Conservation (phyloP, 2,329 filamentous ascomycete genomes). For the Erysiphe neolycopersici region DNA sequence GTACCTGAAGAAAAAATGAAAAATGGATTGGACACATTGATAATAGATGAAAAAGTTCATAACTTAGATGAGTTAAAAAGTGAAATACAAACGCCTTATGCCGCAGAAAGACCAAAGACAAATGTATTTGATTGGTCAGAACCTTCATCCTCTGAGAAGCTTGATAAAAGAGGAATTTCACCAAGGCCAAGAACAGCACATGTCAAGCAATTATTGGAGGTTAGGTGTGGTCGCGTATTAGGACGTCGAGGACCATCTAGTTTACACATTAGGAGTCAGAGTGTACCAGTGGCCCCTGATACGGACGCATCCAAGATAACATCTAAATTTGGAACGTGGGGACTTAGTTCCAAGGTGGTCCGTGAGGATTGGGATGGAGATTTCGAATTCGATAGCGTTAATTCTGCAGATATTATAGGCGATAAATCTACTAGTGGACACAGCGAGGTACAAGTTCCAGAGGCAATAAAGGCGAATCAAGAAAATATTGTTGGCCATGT, state of each 20-base stretch:
- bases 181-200: constrained; percentile 48
- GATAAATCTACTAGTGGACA: constrained; percentile 16
- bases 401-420: constrained; percentile 15
- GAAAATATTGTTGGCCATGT: constrained; percentile 63
- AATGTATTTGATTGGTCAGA: constrained; percentile 63
- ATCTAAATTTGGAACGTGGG: constrained; percentile 60
- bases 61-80: neutral
- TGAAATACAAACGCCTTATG: neutral
- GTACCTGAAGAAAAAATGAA: neutral
- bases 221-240: constrained; percentile 39
- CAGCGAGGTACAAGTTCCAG: constrained; percentile 41
- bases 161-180: constrained; percentile 28
- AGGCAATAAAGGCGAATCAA: constrained; percentile 56
- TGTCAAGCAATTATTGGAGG: constrained; percentile 45
- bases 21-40: neutral
- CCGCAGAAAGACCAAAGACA: constrained; percentile 29
- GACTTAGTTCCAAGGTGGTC: constrained; percentile 47
- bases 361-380: constrained; percentile 82
- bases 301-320: constrained; percentile 23
- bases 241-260: constrained; percentile 41
- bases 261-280: constrained; percentile 49
- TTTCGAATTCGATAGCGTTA: constrained; percentile 37
- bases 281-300: constrained; percentile 48
- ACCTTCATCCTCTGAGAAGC: constrained; percentile 31
- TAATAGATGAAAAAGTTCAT: neutral